Evolutionary conservation across 1,139 yeast genomes (phyloP).

Genomic region (Trichomonascaceae sp.): DNA sequence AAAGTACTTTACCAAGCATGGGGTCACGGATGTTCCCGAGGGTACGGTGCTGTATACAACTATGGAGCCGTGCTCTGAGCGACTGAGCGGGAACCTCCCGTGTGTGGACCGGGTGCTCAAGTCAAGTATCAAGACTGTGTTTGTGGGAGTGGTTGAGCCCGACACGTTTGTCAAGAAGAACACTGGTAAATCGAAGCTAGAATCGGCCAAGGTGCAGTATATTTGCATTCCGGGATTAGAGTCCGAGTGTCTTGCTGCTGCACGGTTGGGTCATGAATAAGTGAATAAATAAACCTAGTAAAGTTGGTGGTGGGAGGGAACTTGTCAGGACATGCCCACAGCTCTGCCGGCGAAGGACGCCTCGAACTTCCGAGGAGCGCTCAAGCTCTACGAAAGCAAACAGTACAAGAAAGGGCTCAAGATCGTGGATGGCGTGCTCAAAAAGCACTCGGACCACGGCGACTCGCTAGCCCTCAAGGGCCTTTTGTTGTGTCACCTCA

Average conservation of each 20-base stretch:
- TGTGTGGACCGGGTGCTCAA: constrained; percentile 68
- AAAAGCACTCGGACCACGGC: constrained; percentile 63
- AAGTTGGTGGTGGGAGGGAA: no score
- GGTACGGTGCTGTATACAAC: constrained; percentile 86
- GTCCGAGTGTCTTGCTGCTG: constrained; percentile 56
- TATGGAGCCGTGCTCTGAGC: constrained; percentile 92
- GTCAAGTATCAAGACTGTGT: constrained; percentile 53
- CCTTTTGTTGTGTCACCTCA: constrained; percentile 41
- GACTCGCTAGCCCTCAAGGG: constrained; percentile 84
- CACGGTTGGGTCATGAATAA: constrained; percentile 57
- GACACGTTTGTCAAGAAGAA: constrained; percentile 74
- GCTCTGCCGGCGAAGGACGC: constrained; percentile 39
- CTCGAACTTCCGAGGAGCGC: constrained; percentile 63
- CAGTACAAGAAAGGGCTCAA: constrained; percentile 82
- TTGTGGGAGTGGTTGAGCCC: constrained; percentile 90
- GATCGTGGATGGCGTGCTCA: constrained; percentile 59
- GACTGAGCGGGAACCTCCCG: constrained; percentile 84
- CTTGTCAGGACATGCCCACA: constrained; percentile 12
- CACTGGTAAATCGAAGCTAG: constrained; percentile 44
- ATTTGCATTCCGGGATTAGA: constrained; percentile 77
- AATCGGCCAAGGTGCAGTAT: constrained; percentile 49
- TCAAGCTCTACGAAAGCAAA: constrained; percentile 68
- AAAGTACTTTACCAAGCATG: constrained; percentile 40
- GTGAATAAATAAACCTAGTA: no score
- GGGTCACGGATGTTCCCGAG: constrained; percentile 38